Conservation (phyloP, 345 rosid genomes). For the Linum tenue region DNA sequence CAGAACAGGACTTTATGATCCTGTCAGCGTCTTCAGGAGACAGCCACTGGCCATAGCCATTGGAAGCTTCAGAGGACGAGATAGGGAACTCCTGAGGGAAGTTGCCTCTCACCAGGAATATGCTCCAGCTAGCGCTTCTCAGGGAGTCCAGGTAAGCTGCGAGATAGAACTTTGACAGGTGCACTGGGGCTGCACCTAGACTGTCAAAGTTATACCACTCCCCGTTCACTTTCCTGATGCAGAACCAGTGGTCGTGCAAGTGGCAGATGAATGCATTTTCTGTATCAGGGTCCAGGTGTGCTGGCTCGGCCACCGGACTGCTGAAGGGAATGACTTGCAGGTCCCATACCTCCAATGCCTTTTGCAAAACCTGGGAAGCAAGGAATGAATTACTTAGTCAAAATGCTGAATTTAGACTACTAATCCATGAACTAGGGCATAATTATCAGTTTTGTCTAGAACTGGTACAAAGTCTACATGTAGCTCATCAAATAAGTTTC, state of each 20-base stretch:
- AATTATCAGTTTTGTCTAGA: not conserved
- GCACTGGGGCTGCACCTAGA: conserved; percentile 77
- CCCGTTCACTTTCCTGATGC: conserved; percentile 73
- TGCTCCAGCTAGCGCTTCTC: conserved; percentile 87
- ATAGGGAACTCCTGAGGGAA: conserved; percentile 77
- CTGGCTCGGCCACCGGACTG: conserved; percentile 86
- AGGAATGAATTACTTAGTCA: not conserved
- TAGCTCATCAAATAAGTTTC: not conserved
- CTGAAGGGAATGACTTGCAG: conserved; percentile 78
- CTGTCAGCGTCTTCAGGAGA: conserved; percentile 83
- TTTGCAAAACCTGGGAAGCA: conserved; percentile 62
- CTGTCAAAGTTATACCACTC: conserved; percentile 98
- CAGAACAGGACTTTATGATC: conserved; percentile 52
- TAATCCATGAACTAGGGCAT: not conserved
- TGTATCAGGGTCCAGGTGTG: conserved; percentile 78
- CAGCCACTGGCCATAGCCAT: conserved; percentile 80
- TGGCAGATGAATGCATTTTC: conserved; percentile 89
- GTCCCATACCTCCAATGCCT: conserved; percentile 93
- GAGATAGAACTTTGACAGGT: conserved; percentile 82
- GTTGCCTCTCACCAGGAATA: conserved; percentile 79
- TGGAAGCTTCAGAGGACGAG: conserved; percentile 61
- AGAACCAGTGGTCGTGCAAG: conserved; percentile 93
- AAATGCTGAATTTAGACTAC: not conserved
- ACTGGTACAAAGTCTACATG: too few relatives aligned
- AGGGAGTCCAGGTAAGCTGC: conserved; percentile 79